Evolutionary conservation across 2,329 filamentous ascomycete species (phyloP).

Genomic region (Metarhizium anisopliae): DNA sequence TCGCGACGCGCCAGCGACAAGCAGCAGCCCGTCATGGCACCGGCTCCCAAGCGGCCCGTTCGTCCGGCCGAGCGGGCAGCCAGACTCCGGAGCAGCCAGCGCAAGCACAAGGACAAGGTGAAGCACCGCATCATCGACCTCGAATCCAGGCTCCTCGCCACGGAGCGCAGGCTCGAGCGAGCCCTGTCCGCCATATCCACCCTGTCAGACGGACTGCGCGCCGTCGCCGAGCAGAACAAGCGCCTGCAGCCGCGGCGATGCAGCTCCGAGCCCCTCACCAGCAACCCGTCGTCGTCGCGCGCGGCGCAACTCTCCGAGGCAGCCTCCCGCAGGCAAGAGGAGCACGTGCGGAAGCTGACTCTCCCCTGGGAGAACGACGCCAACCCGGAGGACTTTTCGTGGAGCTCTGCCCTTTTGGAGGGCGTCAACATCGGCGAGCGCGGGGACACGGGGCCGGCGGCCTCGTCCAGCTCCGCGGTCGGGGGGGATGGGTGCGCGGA

Average conservation of each 20-base stretch:
- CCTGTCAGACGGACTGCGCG: not conserved
- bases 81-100: not conserved
- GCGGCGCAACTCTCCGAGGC: too few species aligned
- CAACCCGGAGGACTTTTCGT: not conserved
- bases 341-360: not conserved
- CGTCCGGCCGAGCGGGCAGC: too few species aligned
- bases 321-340: too few species aligned
- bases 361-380: not conserved
- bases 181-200: not conserved
- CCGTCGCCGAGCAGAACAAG: not conserved
- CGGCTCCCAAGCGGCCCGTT: not conserved
- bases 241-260: too few species aligned
- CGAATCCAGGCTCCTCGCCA: not conserved
- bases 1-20: not conserved
- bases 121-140: not conserved
- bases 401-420: not conserved
- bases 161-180: not conserved
- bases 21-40: constrained; percentile 19
- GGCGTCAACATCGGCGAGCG: too few species aligned
- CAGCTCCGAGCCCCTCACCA: too few species aligned
- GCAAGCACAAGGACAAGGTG: not conserved
- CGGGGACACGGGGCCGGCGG: too few species aligned
- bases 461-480: too few species aligned
- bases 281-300: too few species aligned
- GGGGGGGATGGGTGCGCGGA: too few species aligned